These are phyloP conservation scores for Taphrina deformans DNA, from an alignment of 1,139 yeast species.

Conservation along the genomic window DNA sequence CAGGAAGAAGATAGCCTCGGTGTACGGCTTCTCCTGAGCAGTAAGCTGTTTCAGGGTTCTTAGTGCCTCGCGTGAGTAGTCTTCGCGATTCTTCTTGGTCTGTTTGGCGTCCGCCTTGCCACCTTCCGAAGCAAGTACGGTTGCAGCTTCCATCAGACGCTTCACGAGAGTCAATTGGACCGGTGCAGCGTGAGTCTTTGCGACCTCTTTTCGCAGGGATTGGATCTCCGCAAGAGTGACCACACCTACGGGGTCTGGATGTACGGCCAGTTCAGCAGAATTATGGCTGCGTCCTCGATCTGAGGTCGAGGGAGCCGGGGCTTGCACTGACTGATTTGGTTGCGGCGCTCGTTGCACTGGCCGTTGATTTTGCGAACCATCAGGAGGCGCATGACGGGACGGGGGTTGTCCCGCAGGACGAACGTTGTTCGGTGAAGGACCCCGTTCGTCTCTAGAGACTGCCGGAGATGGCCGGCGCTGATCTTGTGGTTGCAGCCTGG, in stretches of 20 bases:
- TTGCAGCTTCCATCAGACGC: constrained; percentile 51
- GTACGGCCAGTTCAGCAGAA: constrained; percentile 12
- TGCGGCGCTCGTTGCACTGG: constrained; percentile 8
- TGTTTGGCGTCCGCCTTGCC: constrained; percentile 50
- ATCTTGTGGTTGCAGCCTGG: neutral
- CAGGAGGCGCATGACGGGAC: neutral
- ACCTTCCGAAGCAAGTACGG: constrained; percentile 47
- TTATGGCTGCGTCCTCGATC: neutral
- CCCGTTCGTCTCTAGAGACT: neutral
- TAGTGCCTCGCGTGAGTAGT: constrained; percentile 58
- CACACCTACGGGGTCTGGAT: constrained; percentile 10
- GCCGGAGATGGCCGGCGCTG: constrained; percentile 1
- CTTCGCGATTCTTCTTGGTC: constrained; percentile 54
- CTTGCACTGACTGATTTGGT: neutral
- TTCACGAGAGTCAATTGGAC: constrained; percentile 58
- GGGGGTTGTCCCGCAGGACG: neutral
- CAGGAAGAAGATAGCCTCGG: constrained; percentile 56
- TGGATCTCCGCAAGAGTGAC: constrained; percentile 14
- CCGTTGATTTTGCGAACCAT: neutral
- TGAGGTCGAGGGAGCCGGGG: neutral
- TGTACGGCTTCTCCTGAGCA: constrained; percentile 39
- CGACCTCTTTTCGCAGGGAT: neutral
- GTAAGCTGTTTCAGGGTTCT: constrained; percentile 59
- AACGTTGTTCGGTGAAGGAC: neutral
- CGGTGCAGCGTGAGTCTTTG: constrained; percentile 40